Conservation (phyloP, 129 eudicot species). For the Pulicaria dysenterica region DNA sequence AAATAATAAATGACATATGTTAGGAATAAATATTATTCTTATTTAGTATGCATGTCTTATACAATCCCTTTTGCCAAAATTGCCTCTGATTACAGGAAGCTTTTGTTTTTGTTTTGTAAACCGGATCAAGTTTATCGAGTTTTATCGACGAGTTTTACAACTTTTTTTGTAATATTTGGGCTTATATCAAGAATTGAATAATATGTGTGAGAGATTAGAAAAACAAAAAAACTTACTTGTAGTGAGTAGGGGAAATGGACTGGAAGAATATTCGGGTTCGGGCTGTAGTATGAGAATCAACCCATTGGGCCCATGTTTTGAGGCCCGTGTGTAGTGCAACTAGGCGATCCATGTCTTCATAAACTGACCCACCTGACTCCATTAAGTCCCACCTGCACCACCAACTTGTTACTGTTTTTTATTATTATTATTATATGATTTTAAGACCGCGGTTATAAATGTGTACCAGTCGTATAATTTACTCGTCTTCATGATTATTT, state of each 20-base stretch:
- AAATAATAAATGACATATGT: background rate
- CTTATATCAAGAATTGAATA: background rate
- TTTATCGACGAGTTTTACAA: too few relatives aligned
- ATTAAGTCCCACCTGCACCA: slow-evolving; percentile 83
- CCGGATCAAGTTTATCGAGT: too few relatives aligned
- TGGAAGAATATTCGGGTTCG: slow-evolving; percentile 69
- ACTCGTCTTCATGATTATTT: too few relatives aligned
- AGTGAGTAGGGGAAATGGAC: slow-evolving; percentile 87
- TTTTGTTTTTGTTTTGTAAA: too few relatives aligned
- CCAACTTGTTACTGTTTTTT: background rate
- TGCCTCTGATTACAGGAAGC: too few relatives aligned
- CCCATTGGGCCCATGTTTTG: slow-evolving; percentile 94
- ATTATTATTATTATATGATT: too few relatives aligned
- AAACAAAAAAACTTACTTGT: slow-evolving; percentile 51
- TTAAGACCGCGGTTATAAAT: too few relatives aligned
- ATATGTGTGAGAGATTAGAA: background rate
- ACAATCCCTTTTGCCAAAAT: too few relatives aligned
- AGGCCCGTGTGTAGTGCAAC: slow-evolving; percentile 70
- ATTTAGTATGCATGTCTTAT: too few relatives aligned
- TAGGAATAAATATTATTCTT: too few relatives aligned
- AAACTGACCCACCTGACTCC: slow-evolving; percentile 60
- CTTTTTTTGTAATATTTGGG: too few relatives aligned
- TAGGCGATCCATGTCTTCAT: slow-evolving; percentile 80
- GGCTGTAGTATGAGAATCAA: slow-evolving; percentile 53
- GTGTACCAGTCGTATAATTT: too few relatives aligned